A percentile compares a stretch with the other conserved stretches of the same genome.
Evolutionary conservation across 2,329 filamentous ascomycete genomes (phyloP).

Genomic region (Penicillium palitans): DNA sequence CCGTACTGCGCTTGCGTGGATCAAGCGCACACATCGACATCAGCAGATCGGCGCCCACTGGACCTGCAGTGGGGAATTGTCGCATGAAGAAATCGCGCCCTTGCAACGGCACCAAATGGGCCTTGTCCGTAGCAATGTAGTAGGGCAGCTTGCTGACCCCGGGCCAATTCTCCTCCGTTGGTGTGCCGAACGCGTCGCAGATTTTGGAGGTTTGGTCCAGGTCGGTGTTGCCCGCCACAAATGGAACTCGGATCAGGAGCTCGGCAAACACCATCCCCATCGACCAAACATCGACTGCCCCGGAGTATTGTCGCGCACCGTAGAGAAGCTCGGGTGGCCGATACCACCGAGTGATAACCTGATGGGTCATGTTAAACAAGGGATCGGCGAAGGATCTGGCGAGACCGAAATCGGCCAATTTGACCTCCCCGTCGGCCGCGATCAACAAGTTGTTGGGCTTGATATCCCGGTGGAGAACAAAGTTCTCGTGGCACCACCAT

Average conservation of each 20-base stretch:
- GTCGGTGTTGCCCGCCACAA: constrained; percentile 80
- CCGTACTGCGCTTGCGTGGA: constrained; percentile 79
- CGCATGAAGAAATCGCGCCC: constrained; percentile 71
- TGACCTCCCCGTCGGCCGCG: constrained; percentile 87
- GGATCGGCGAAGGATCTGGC: constrained; percentile 88
- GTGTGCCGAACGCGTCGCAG: constrained; percentile 81
- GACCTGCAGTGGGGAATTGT: constrained; percentile 77
- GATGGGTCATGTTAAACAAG: constrained; percentile 82
- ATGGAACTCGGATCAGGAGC: constrained; percentile 77
- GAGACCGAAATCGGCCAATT: constrained; percentile 96
- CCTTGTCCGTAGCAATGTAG: constrained; percentile 69
- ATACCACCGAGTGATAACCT: constrained; percentile 97
- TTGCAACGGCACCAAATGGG: constrained; percentile 57
- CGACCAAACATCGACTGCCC: constrained; percentile 91
- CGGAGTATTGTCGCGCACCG: constrained; percentile 83
- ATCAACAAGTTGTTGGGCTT: constrained; percentile 98
- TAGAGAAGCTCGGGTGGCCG: constrained; percentile 91
- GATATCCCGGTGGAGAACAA: constrained; percentile 93
- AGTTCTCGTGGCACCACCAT: constrained; percentile 96
- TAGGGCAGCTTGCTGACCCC: constrained; percentile 78
- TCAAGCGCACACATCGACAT: constrained; percentile 83
- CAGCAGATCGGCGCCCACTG: constrained; percentile 81
- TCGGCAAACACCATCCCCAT: constrained; percentile 93
- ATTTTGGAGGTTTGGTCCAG: constrained; percentile 84
- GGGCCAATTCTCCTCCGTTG: constrained; percentile 93